Percentiles rank a stretch among this genome's conserved stretches.
Conservation (phyloP, 2,329 filamentous ascomycete species). For the Aureobasidium sp. region DNA sequence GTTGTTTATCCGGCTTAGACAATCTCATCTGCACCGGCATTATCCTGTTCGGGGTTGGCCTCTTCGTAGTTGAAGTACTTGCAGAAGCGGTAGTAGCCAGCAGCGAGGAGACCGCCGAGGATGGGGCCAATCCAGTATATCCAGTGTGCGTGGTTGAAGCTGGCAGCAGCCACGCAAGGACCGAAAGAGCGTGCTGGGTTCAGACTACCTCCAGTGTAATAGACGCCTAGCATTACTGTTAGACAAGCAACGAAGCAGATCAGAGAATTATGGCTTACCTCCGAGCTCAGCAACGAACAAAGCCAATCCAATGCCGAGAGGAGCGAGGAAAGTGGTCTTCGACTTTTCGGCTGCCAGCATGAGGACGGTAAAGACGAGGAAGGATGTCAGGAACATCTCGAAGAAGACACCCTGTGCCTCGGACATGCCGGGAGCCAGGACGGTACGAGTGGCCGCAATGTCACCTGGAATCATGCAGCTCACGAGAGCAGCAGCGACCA, state of each 20-base stretch:
- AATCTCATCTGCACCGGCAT: constrained; percentile 11
- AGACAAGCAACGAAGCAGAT: not conserved
- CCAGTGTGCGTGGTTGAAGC: constrained; percentile 25
- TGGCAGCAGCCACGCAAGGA: constrained; percentile 22
- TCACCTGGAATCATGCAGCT: constrained; percentile 23
- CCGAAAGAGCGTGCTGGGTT: constrained; percentile 28
- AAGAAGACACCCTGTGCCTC: constrained; percentile 25
- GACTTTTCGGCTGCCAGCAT: constrained; percentile 30
- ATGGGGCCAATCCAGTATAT: constrained; percentile 24
- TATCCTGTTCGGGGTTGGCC: constrained; percentile 24
- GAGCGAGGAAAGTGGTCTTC: constrained; percentile 25
- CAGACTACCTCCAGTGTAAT: constrained; percentile 26
- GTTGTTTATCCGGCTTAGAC: too few relatives aligned
- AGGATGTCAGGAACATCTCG: constrained; percentile 27
- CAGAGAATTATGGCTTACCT: constrained; percentile 4
- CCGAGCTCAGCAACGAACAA: constrained; percentile 21
- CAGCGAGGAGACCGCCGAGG: constrained; percentile 18
- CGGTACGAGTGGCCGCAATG: constrained; percentile 22
- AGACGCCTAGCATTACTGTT: constrained; percentile 17
- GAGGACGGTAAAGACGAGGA: constrained; percentile 25
- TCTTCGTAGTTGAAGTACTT: constrained; percentile 24
- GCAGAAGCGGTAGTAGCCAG: constrained; percentile 22
- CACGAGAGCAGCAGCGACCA: constrained; percentile 25
- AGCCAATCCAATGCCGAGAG: constrained; percentile 20
- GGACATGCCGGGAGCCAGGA: constrained; percentile 21